Conservation (phyloP, 768 basidiomycete species). For the Gymnopilus dilepis region DNA sequence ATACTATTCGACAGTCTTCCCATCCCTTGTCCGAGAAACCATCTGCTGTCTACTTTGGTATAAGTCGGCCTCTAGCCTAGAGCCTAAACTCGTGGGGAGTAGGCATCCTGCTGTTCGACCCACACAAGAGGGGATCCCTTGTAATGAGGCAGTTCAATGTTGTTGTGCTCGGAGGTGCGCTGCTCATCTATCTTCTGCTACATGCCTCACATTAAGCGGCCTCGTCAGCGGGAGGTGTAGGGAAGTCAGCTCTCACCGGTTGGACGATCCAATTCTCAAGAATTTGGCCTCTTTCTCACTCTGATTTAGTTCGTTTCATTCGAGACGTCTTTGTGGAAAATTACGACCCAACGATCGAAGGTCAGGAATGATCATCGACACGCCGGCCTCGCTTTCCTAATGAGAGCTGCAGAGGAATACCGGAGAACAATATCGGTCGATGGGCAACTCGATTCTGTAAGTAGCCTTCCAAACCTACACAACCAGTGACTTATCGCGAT, state of each 20-base stretch:
- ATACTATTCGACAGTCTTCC: constrained; percentile 20
- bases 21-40: constrained; percentile 6
- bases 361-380: constrained; percentile 37
- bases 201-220: no score
- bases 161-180: constrained; percentile 80
- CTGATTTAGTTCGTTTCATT: constrained; percentile 65
- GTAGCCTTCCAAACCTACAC: constrained; percentile 27
- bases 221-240: constrained; percentile 85
- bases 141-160: constrained; percentile 75
- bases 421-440: constrained; percentile 68
- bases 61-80: not conserved
- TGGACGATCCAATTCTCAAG: constrained; percentile 9
- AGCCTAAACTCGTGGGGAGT: constrained; percentile 4
- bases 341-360: constrained; percentile 88
- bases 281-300: constrained; percentile 1
- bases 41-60: constrained; percentile 7
- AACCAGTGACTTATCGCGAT: constrained; percentile 1
- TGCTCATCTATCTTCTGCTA: constrained; percentile 16
- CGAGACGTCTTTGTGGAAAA: constrained; percentile 73
- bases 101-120: constrained; percentile 5
- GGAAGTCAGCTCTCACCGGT: constrained; percentile 85
- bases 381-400: constrained; percentile 12
- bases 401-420: constrained; percentile 65
- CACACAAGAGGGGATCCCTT: constrained; percentile 12
- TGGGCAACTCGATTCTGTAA: constrained; percentile 63